These are phyloP conservation scores for Sanghuangporus weigelae DNA, from an alignment of 1,284 basidiomycete species.

Conservation along the genomic window DNA sequence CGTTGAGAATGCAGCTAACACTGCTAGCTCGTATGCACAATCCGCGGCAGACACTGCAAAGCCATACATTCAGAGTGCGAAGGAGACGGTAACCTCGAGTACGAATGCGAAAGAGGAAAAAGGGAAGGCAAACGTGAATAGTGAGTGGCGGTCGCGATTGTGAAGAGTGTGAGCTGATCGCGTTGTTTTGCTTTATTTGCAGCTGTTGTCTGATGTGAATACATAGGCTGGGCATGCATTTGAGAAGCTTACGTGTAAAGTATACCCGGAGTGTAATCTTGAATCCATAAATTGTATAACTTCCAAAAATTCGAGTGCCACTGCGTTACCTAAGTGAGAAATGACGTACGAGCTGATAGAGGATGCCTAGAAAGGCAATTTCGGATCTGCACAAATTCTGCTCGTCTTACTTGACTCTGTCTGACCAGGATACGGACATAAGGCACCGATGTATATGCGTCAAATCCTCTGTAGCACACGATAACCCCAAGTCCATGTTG, in stretches of 20 bases:
- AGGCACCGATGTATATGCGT: slow-evolving; percentile 8
- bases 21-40: slow-evolving; percentile 22
- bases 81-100: slow-evolving; percentile 1
- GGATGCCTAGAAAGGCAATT: too few relatives aligned
- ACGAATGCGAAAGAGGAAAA: not conserved
- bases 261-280: not conserved
- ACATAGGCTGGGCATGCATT: not conserved
- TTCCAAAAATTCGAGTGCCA: too few relatives aligned
- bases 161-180: not conserved
- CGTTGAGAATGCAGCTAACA: slow-evolving; percentile 21
- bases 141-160: not conserved
- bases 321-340: too few relatives aligned
- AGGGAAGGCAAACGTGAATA: not conserved
- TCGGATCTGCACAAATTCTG: too few relatives aligned
- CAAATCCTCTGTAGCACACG: not conserved
- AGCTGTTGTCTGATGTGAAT: not conserved
- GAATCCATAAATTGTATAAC: too few relatives aligned
- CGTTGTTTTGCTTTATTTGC: not conserved
- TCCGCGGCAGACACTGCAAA: slow-evolving; percentile 27
- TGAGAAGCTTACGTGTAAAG: not conserved
- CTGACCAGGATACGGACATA: too few relatives aligned
- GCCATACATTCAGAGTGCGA: slow-evolving; percentile 21
- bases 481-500: slow-evolving; percentile 12
- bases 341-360: too few relatives aligned
- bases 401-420: too few relatives aligned